phyloP scores from a whole-genome alignment of 1,284 basidiomycete species.

The Pseudozyma tsukubaensis region DNA sequence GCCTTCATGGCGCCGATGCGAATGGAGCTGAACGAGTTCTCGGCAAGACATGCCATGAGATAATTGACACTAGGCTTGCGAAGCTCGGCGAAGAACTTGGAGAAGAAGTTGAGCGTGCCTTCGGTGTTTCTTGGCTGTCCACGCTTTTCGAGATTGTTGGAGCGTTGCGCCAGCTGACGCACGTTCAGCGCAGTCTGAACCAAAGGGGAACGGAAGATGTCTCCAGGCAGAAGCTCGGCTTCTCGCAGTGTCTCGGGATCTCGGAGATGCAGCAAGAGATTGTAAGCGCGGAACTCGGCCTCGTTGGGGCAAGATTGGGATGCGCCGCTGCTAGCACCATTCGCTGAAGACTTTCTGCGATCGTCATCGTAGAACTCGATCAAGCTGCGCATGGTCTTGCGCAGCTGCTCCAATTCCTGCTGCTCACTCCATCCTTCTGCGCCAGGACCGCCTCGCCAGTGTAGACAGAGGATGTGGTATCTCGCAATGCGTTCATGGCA shows the following conservation, averaged over 20 bases:
- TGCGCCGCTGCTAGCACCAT: slow-evolving; percentile 71
- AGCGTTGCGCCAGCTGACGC: slow-evolving; percentile 81
- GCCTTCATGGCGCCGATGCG: slow-evolving; percentile 72
- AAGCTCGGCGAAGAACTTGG: slow-evolving; percentile 73
- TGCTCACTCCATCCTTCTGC: slow-evolving; percentile 77
- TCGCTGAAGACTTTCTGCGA: slow-evolving; percentile 24
- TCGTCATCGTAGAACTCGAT: slow-evolving; percentile 91
- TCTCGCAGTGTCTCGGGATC: slow-evolving; percentile 81
- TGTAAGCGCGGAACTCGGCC: slow-evolving; percentile 95
- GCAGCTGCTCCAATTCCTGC: slow-evolving; percentile 86
- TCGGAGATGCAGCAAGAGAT: slow-evolving; percentile 88
- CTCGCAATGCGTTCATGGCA: slow-evolving; percentile 93
- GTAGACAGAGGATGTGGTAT: slow-evolving; percentile 89
- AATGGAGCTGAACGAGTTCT: slow-evolving; percentile 72
- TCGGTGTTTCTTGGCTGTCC: slow-evolving; percentile 71
- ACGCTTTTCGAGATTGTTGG: slow-evolving; percentile 74
- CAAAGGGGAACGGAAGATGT: slow-evolving; percentile 79
- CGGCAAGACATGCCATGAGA: slow-evolving; percentile 72
- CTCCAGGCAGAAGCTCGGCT: slow-evolving; percentile 78
- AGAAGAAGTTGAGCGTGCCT: slow-evolving; percentile 74
- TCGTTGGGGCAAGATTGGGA: slow-evolving; percentile 79
- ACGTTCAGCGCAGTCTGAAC: slow-evolving; percentile 85
- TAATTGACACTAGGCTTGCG: slow-evolving; percentile 69
- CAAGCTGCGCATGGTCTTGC: slow-evolving; percentile 88
- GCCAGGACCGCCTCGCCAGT: slow-evolving; percentile 71